Conservation (phyloP, 1,284 basidiomycete genomes). For the Fomitopsis betulina region DNA sequence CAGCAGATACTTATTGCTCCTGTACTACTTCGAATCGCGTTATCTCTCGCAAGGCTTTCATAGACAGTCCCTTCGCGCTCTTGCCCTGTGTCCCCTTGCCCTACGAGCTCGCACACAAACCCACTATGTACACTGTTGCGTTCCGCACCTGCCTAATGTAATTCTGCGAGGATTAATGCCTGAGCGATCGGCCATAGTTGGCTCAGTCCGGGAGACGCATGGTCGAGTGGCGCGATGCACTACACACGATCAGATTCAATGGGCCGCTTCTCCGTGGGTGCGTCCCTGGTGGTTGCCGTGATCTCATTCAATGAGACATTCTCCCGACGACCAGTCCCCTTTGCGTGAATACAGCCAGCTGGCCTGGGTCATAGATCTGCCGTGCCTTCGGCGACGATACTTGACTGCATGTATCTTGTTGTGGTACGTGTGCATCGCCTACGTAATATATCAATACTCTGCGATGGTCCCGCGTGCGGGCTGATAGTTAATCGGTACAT, state of each 20-base stretch:
- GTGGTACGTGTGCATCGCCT: no score
- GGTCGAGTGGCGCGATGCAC: background rate
- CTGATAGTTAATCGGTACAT: no score
- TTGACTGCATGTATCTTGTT: no score
- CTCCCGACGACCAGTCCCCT: background rate
- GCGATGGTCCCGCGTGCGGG: no score
- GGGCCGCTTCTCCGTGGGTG: background rate
- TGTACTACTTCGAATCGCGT: background rate
- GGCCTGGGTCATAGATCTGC: no score
- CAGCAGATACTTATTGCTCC: background rate
- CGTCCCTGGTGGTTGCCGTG: background rate
- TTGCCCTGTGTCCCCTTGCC: background rate
- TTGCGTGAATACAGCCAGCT: background rate
- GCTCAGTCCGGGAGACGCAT: background rate
- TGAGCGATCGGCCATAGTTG: background rate
- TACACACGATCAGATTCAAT: background rate
- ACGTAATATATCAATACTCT: no score
- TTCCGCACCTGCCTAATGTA: background rate
- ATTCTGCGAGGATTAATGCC: background rate
- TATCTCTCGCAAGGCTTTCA: background rate
- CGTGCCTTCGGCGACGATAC: no score
- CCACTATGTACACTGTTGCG: background rate
- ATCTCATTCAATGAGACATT: background rate
- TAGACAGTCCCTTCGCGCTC: background rate
- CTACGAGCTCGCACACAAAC: background rate